phyloP scores from a whole-genome alignment of 371 early-diverging fungal genomes.

The Mucor irregularis region DNA sequence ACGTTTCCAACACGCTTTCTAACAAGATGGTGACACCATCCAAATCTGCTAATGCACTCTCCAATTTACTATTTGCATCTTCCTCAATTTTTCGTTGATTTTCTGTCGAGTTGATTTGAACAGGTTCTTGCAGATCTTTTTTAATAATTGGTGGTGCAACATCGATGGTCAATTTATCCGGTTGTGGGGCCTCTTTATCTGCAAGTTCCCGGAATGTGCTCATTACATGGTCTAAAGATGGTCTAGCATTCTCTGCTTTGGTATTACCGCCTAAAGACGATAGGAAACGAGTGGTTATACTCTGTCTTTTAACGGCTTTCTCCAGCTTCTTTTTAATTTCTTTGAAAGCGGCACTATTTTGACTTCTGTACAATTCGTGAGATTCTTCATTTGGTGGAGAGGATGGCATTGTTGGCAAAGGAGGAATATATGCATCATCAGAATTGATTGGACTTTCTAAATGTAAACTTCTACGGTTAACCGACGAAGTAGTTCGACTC shows the following conservation, averaged over 20 bases:
- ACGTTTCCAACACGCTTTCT: slow-evolving; percentile 32
- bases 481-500: slow-evolving; percentile 26
- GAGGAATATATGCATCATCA: background rate
- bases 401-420: background rate
- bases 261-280: slow-evolving; percentile 19
- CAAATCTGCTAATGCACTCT: slow-evolving; percentile 29
- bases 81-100: background rate
- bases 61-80: slow-evolving; percentile 8
- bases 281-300: slow-evolving; percentile 44
- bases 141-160: background rate
- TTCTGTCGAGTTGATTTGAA: background rate
- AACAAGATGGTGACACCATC: slow-evolving; percentile 34
- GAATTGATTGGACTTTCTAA: background rate
- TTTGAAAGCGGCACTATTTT: slow-evolving; percentile 16
- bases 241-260: background rate
- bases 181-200: background rate
- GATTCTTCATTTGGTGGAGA: background rate
- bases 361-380: too few relatives aligned
- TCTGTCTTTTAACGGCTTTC: slow-evolving; percentile 45
- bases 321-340: slow-evolving; percentile 35
- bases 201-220: slow-evolving; percentile 8
- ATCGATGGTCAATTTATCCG: slow-evolving; percentile 2
- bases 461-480: slow-evolving; percentile 1
- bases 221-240: slow-evolving; percentile 24
- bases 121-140: background rate